Evolutionary conservation across 768 basidiomycete species (phyloP), one percentile per base, ranked within the genome.

Genomic region (Trametes punicea): DNA sequence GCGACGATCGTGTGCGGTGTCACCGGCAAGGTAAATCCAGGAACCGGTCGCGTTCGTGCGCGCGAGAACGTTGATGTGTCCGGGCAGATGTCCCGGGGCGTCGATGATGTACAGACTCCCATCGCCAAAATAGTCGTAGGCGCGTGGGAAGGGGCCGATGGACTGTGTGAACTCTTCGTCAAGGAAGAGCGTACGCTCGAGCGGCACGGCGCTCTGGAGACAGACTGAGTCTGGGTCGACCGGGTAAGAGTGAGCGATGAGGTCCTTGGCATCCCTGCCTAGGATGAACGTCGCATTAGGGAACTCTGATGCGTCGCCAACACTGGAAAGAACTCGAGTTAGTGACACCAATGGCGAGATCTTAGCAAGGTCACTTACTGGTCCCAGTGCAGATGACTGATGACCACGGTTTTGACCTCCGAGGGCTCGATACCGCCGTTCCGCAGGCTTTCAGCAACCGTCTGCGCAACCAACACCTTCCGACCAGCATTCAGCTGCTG

Each of bases 21-120:
- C 83, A 0, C 78, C 82, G 3, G 71, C 82, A 8, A 84, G 72
- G 59, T 76, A 79, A 10, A 84, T 71, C 83, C 83, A 85, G 0
- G 69, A 75, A 10, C 80, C 80, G 23, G 77, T 73, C 3, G 75
- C 51, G 16, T 80, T 81, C 4, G 81, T 83, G 36, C 83, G 80
- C 5, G 73, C 80, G 7, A 83, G 75, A 36, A 79, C 61, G 59
- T 80, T 82, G 55, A 84, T 61, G 50, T 85, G 83, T 0, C 84
- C 83, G 0, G 68, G 65, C 20, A 81, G 64, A 62, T 85, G 83
- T 0, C 83, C 83, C 1, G 81, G 75, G 2, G 81, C 75, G 60
- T 84, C 78, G 56, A 85, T 64, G 56, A 85, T 73, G 60, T 80
- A 84, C 29, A 83, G 62, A 57, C 77, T 80, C 5, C 82, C 83